Conservation (phyloP, 148 eudicot genomes). For the Tetragonia tetragonoides region DNA sequence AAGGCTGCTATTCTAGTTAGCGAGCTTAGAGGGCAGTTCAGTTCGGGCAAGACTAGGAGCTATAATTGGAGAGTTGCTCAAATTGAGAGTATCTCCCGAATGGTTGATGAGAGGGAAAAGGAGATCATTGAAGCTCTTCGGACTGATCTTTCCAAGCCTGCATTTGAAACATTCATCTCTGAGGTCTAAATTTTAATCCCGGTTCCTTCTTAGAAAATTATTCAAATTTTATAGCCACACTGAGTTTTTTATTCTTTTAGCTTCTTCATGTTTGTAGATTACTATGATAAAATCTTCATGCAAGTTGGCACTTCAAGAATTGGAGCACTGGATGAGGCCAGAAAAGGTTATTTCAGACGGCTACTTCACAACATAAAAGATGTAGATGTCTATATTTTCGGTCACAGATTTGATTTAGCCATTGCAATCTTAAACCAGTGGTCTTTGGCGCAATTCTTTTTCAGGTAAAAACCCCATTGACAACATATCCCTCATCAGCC, state of each 20-base stretch:
- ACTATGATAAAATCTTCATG: constrained; percentile 42
- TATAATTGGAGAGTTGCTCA: constrained; percentile 60
- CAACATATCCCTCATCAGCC: constrained; percentile 62
- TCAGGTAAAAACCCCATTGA: constrained; percentile 54
- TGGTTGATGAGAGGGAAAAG: constrained; percentile 46
- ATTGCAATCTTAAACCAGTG: background rate
- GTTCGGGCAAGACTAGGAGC: constrained; percentile 51
- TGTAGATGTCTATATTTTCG: background rate
- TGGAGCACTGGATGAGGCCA: constrained; percentile 62
- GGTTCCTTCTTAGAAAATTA: background rate
- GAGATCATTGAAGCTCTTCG: constrained; percentile 53
- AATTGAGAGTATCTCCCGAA: constrained; percentile 38
- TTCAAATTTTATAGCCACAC: background rate
- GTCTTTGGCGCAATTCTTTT: background rate
- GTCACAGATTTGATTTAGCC: background rate
- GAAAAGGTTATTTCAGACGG: constrained; percentile 38
- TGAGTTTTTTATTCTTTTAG: background rate
- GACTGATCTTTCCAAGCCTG: constrained; percentile 58
- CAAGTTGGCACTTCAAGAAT: constrained; percentile 41
- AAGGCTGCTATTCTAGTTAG: constrained; percentile 41
- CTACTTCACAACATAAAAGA: no score
- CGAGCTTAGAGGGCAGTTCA: constrained; percentile 43
- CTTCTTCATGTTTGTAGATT: constrained; percentile 32
- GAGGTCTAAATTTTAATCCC: constrained; percentile 37
- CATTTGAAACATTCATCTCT: constrained; percentile 46